Conservation (phyloP, 73 alveolate genomes). For the Tetrahymena borealis region DNA sequence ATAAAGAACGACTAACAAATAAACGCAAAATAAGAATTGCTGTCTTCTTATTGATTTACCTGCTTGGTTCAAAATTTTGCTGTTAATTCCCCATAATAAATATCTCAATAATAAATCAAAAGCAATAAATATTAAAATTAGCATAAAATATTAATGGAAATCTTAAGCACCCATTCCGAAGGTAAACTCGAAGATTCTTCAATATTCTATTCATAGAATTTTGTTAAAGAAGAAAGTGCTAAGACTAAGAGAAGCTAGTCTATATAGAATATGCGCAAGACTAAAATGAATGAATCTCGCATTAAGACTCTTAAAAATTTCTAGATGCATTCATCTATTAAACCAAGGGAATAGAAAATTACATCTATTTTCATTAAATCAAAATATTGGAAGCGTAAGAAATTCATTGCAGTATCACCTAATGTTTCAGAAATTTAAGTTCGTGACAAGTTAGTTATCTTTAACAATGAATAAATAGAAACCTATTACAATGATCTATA, state of each 20-base stretch:
- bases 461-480: background rate
- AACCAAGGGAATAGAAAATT: background rate
- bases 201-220: background rate
- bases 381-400: background rate
- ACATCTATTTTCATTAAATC: background rate
- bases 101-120: background rate
- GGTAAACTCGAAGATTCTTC: background rate
- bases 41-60: too few relatives aligned
- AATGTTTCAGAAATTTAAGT: background rate
- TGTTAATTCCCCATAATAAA: too few relatives aligned
- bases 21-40: too few relatives aligned
- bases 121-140: background rate
- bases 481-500: background rate
- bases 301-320: background rate
- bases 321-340: background rate
- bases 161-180: background rate
- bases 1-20: too few relatives aligned
- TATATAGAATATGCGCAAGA: too few relatives aligned
- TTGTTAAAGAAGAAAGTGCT: too few relatives aligned
- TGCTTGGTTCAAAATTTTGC: too few relatives aligned
- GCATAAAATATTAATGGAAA: too few relatives aligned
- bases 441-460: background rate
- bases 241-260: background rate
- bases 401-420: background rate
- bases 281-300: background rate